Evolutionary conservation across 179 eudicot genomes (phyloP).

Genomic region (Beta macrorhiza): DNA sequence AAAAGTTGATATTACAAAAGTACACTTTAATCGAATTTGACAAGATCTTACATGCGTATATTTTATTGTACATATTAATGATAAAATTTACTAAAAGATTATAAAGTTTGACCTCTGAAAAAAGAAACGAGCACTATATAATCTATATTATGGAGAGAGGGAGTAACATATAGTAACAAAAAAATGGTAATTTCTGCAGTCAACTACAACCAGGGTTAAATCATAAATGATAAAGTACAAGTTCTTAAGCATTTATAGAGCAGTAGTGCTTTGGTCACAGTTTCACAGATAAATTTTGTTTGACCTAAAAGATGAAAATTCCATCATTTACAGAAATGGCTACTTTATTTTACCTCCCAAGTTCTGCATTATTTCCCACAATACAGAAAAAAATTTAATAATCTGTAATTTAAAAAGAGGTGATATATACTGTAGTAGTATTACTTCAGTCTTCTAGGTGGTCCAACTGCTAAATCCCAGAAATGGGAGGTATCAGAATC

Average conservation of each 20-base stretch:
- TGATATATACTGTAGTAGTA: too few species aligned
- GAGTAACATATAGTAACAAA: too few species aligned
- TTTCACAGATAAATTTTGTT: constrained; percentile 6
- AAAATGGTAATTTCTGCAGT: not conserved
- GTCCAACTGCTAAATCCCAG: constrained; percentile 24
- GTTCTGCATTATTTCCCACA: not conserved
- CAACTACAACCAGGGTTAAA: not conserved
- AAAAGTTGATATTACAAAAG: too few species aligned
- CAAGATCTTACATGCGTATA: too few species aligned
- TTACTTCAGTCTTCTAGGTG: constrained; percentile 26
- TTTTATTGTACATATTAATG: too few species aligned
- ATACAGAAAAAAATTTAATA: too few species aligned
- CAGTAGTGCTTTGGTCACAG: constrained; percentile 3
- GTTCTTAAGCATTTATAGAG: constrained; percentile 2
- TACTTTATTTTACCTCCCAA: not conserved
- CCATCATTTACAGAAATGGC: not conserved
- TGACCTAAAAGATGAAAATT: constrained; percentile 10
- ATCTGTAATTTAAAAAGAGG: not conserved
- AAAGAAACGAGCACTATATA: too few species aligned
- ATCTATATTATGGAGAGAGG: too few species aligned
- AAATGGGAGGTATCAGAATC: constrained; percentile 38
- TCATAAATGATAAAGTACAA: not conserved
- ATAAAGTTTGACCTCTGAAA: too few species aligned
- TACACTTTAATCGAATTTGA: too few species aligned
- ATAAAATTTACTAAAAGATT: too few species aligned